phyloP scores from a whole-genome alignment of 1,284 basidiomycete species.

The Malassezia furfur region DNA sequence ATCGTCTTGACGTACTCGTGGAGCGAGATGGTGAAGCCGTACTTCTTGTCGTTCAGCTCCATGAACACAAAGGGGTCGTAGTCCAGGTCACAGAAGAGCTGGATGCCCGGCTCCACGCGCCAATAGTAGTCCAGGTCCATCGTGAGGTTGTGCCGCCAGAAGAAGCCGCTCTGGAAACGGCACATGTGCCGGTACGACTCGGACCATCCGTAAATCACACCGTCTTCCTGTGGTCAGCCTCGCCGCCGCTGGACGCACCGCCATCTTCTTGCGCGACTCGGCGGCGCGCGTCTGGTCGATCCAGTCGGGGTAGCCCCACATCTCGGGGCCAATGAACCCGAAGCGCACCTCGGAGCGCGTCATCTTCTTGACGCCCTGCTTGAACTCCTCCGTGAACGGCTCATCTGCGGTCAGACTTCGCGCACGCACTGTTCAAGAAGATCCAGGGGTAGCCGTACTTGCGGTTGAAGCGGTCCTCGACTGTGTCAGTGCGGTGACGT shows the following conservation, averaged over 20 bases:
- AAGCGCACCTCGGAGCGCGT: constrained; percentile 52
- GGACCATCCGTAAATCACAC: constrained; percentile 77
- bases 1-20: constrained; percentile 71
- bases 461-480: constrained; percentile 42
- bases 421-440: constrained; percentile 46
- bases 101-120: constrained; percentile 69
- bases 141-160: constrained; percentile 50
- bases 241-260: constrained; percentile 22
- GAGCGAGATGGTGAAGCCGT: constrained; percentile 68
- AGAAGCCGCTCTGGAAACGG: constrained; percentile 81
- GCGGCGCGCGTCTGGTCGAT: constrained; percentile 56
- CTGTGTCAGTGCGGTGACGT: constrained; percentile 1
- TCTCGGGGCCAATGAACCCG: constrained; percentile 67
- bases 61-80: constrained; percentile 80
- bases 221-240: constrained; percentile 49
- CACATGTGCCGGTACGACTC: constrained; percentile 58
- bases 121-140: constrained; percentile 83
- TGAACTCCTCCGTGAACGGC: constrained; percentile 49
- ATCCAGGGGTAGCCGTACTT: constrained; percentile 49
- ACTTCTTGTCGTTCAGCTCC: constrained; percentile 63
- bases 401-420: constrained; percentile 16
- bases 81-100: constrained; percentile 65
- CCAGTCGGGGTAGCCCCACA: constrained; percentile 77
- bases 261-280: constrained; percentile 60
- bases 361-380: constrained; percentile 35